Base-by-base conservation (phyloP, 495 filamentous ascomycete species). In the Penicillium pulvis region DNA sequence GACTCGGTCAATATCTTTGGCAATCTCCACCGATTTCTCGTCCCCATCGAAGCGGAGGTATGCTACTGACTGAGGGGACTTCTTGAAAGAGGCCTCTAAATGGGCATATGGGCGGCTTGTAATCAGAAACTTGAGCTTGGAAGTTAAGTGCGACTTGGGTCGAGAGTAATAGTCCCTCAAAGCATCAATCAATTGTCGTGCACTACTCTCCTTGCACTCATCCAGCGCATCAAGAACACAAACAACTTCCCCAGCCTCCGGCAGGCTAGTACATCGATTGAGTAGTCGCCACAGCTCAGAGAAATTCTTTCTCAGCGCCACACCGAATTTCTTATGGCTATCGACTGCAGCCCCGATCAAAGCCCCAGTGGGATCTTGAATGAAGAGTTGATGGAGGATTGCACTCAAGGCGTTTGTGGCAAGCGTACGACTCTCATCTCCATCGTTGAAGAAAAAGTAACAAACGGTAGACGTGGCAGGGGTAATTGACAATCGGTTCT, bases 151-250 rank as follows among this genome's bases (percentile, higher is more conserved):
- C 42, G 16, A 11, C 11, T 39, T 30, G 35, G 10, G 44, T 17
- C 35, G 1, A 12, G 36, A 42, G 20, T 49, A 49, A n/a, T 39
- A n/a, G 0, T 6, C 16, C 10, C 9, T 49, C 46, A 52, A 26
- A 17, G 16, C n/a, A 1, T 39, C 28, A 6, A 35, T 52, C 16
- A 52, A 23, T 9, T 36, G 28, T 10, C 31, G 16, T 28, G 8
- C 5, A 3, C 28, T 24, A 52, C n/a, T 36, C 16, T 47, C 26
- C 31, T 19, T 30, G 28, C 71, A 79, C 62, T 80, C 75, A 39
- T 80, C 75, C 3, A 79, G 56, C 44, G 74, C 74, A 71, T 80
- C 73, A 19, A 79, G 53, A 19, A 79, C 51, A 56, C 76, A 80
- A 33, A 84, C 55, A 10, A 83, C 69, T 30, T 77, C 68, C 3